phyloP scores from a whole-genome alignment of 192 early-diverging fungal species.

The Spizellomyces sp. region DNA sequence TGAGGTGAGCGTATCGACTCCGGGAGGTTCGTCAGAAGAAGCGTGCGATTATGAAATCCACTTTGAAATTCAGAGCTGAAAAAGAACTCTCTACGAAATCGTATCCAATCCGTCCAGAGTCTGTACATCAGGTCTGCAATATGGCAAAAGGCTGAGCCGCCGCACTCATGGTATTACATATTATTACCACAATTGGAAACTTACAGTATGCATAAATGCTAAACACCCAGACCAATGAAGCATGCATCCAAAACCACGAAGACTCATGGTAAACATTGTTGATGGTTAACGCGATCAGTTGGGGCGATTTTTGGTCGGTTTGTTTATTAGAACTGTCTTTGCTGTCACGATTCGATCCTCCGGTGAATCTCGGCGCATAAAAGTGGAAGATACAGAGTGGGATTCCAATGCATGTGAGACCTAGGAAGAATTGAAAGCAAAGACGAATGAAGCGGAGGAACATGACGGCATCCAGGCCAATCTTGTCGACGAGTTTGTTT shows the following conservation, averaged over 20 bases:
- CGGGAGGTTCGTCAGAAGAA: constrained; percentile 46
- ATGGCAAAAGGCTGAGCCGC: background rate
- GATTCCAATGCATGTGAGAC: constrained; percentile 28
- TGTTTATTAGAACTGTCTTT: background rate
- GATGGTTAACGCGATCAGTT: constrained; percentile 36
- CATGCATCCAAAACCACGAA: constrained; percentile 41
- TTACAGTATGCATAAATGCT: constrained; percentile 37
- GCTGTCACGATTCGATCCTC: background rate
- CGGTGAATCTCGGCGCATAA: constrained; percentile 26
- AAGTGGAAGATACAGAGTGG: constrained; percentile 34
- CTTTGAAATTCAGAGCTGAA: constrained; percentile 26
- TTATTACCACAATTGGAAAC: constrained; percentile 11
- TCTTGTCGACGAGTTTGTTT: constrained; percentile 29
- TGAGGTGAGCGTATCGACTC: constrained; percentile 29
- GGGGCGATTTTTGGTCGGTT: constrained; percentile 3
- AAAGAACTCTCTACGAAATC: constrained; percentile 36
- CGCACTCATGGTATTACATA: background rate
- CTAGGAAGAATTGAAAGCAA: constrained; percentile 33
- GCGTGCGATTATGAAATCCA: constrained; percentile 29
- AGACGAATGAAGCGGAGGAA: constrained; percentile 48
- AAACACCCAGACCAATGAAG: constrained; percentile 36
- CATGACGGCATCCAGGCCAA: constrained; percentile 55
- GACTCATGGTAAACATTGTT: constrained; percentile 21
- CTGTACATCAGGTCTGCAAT: constrained; percentile 32
- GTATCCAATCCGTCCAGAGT: constrained; percentile 39